phyloP scores from a whole-genome alignment of 225 moss, liverwort and hornwort species.

The Antitrichia curtipendula region DNA sequence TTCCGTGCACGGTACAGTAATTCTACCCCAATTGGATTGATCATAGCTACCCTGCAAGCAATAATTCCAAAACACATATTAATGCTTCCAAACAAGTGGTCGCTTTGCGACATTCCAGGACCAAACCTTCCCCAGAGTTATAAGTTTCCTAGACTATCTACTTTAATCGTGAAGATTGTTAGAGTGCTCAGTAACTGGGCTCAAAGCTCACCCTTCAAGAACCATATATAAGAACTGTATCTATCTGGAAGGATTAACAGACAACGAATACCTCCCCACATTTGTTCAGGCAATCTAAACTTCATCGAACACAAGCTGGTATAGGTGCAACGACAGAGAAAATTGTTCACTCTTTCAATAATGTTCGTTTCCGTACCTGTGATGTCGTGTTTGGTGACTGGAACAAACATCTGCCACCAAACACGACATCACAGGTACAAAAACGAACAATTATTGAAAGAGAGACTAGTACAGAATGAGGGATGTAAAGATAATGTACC shows the following conservation, averaged over 20 bases:
- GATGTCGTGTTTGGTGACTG: neutral
- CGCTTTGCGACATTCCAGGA: neutral
- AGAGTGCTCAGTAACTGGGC: neutral
- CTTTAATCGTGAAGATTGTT: neutral
- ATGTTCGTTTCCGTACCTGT: neutral
- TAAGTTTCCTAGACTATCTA: neutral
- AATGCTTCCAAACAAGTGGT: neutral
- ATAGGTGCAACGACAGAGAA: neutral
- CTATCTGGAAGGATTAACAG: neutral
- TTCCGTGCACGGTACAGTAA: conserved; percentile 58
- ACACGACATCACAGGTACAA: neutral
- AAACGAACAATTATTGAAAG: neutral
- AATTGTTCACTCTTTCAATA: neutral
- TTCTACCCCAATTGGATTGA: conserved; percentile 79
- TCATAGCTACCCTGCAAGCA: conserved; percentile 62
- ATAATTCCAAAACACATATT: neutral
- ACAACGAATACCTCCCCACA: neutral
- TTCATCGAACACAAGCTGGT: neutral
- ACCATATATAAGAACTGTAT: neutral
- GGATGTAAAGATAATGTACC: conserved; percentile 27
- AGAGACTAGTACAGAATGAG: neutral
- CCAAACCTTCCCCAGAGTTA: neutral
- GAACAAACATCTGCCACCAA: neutral
- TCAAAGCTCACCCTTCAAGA: neutral
- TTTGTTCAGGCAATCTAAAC: neutral